Evolutionary conservation across 2,329 filamentous ascomycete genomes (phyloP).

Genomic region (Pseudogymnoascus sp.): DNA sequence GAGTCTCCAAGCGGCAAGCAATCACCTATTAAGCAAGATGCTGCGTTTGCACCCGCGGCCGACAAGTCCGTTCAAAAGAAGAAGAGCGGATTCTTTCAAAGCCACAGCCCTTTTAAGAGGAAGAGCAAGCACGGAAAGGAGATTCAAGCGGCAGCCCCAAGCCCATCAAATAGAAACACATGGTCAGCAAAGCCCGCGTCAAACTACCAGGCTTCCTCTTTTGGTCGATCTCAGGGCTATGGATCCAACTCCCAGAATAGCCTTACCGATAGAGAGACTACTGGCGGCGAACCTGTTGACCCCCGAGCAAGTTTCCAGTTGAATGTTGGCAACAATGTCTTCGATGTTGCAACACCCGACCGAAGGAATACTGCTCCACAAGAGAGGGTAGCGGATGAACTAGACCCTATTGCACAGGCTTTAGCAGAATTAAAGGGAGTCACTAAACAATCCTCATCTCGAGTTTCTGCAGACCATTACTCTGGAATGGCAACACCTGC

Average conservation of each 20-base stretch:
- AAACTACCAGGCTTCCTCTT: neutral
- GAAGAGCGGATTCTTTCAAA: constrained; percentile 81
- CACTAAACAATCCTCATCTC: constrained; percentile 66
- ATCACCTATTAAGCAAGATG: constrained; percentile 62
- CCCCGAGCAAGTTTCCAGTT: constrained; percentile 87
- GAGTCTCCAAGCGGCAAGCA: constrained; percentile 66
- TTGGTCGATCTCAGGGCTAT: constrained; percentile 32
- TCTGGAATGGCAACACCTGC: constrained; percentile 84
- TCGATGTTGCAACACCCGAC: constrained; percentile 78
- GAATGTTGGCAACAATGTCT: constrained; percentile 92
- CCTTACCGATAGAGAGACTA: constrained; percentile 36
- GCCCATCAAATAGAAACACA: constrained; percentile 45
- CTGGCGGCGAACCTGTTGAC: constrained; percentile 79
- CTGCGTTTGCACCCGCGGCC: constrained; percentile 38
- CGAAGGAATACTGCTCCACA: constrained; percentile 40
- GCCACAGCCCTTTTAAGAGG: constrained; percentile 82
- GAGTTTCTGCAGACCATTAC: constrained; percentile 94
- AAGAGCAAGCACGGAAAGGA: constrained; percentile 81
- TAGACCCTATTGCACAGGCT: constrained; percentile 84
- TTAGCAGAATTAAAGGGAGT: constrained; percentile 87
- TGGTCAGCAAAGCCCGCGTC: constrained; percentile 35
- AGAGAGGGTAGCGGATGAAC: constrained; percentile 41
- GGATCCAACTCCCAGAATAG: constrained; percentile 30
- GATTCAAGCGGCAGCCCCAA: constrained; percentile 28
- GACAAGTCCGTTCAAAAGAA: constrained; percentile 61